Percentiles rank a stretch among this genome's conserved stretches.
Evolutionary conservation across 257 asterid genomes (phyloP).

Genomic region (Asclepias syriaca): DNA sequence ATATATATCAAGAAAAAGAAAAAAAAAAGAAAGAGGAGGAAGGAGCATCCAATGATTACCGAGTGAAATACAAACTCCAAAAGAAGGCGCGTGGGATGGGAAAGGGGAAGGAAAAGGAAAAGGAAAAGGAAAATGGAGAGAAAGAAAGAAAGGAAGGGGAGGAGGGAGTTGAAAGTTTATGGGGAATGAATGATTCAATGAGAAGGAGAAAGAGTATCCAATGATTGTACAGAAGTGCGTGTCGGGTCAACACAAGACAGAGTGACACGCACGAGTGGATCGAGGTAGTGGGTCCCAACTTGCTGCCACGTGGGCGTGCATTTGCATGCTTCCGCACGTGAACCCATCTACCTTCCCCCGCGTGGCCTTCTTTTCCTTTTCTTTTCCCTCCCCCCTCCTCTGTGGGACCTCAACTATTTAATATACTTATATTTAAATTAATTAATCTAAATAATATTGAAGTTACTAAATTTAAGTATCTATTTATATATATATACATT

Average conservation of each 20-base stretch:
- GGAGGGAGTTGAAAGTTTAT: not conserved
- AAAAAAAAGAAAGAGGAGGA: not conserved
- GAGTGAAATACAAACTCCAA: not conserved
- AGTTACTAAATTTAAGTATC: too few species aligned
- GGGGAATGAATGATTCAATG: slow-evolving; percentile 11
- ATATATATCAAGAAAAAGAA: too few species aligned
- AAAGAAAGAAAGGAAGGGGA: too few species aligned
- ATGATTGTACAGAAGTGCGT: slow-evolving; percentile 27
- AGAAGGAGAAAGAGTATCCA: slow-evolving; percentile 24
- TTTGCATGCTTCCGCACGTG: slow-evolving; percentile 25
- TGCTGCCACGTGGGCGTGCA: slow-evolving; percentile 22
- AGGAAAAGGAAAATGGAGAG: too few species aligned
- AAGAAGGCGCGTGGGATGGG: not conserved
- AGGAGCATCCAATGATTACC: not conserved
- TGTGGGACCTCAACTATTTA: not conserved
- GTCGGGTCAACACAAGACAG: slow-evolving; percentile 27
- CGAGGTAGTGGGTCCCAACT: slow-evolving; percentile 1
- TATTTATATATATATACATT: too few species aligned
- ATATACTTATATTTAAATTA: too few species aligned
- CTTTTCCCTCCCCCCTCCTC: not conserved
- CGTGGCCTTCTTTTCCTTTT: not conserved
- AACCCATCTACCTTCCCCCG: slow-evolving; percentile 10
- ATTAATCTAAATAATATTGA: too few species aligned
- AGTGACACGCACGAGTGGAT: slow-evolving; percentile 31
- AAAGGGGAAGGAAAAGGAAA: too few species aligned